These are phyloP conservation scores for Claviceps digitariae DNA, from an alignment of 2,329 filamentous ascomycete genomes.

Conservation along the genomic window DNA sequence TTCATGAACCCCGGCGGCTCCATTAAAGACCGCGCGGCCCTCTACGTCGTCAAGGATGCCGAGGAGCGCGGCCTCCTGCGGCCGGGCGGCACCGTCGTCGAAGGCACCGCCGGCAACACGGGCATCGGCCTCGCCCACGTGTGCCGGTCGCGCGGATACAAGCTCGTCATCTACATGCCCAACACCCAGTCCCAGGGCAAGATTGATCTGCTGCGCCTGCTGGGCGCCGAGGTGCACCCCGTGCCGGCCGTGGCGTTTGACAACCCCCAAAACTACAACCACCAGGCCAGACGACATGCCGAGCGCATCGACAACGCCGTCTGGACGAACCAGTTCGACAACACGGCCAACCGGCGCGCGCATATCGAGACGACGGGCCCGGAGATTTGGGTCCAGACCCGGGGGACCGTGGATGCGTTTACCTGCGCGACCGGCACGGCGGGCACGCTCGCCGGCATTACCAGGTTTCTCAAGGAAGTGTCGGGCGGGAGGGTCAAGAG, in stretches of 20 bases:
- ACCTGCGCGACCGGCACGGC: constrained; percentile 90
- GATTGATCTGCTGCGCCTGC: constrained; percentile 77
- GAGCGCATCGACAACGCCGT: constrained; percentile 75
- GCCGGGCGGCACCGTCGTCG: constrained; percentile 85
- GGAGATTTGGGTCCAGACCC: constrained; percentile 91
- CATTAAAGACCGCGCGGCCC: constrained; percentile 89
- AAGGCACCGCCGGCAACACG: constrained; percentile 95
- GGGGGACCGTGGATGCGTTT: constrained; percentile 78
- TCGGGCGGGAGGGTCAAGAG: constrained; percentile 67
- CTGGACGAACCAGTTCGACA: constrained; percentile 99
- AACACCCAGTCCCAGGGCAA: constrained; percentile 98
- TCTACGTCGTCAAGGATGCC: constrained; percentile 87
- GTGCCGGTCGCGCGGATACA: constrained; percentile 82
- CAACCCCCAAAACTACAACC: constrained; percentile 94
- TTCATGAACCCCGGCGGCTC: constrained; percentile 97
- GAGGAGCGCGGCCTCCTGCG: constrained; percentile 74
- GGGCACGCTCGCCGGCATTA: constrained; percentile 80
- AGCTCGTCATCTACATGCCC: constrained; percentile 98
- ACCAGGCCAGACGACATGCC: constrained; percentile 85
- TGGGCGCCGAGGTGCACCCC: constrained; percentile 91
- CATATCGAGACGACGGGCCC: constrained; percentile 96
- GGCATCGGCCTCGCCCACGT: constrained; percentile 96
- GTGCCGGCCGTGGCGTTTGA: constrained; percentile 94
- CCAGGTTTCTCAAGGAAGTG: constrained; percentile 75
- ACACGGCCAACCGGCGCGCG: constrained; percentile 81